These are phyloP conservation scores for Ailanthus altissimus DNA, from an alignment of 345 rosid genomes.

Conservation along the genomic window DNA sequence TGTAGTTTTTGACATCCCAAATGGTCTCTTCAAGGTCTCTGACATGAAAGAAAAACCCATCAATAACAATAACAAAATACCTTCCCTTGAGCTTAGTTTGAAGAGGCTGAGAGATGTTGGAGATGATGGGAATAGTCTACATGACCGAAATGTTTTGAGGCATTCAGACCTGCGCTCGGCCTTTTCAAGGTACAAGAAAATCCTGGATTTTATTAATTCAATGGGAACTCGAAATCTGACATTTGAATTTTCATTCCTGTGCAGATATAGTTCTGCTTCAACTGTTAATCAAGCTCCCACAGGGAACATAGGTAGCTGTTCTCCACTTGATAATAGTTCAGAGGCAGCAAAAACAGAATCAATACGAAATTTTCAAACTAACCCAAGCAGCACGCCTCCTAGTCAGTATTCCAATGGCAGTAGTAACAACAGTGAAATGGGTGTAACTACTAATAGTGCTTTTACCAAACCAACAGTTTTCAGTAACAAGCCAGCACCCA, in stretches of 20 bases:
- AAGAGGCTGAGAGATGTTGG: slow-evolving; percentile 41
- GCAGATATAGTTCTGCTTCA: slow-evolving; percentile 49
- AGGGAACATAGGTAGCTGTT: slow-evolving; percentile 44
- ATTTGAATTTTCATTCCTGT: slow-evolving; percentile 12
- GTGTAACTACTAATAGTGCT: slow-evolving; percentile 40
- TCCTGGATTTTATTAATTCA: neutral
- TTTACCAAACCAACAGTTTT: slow-evolving; percentile 26
- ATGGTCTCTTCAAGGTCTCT: slow-evolving; percentile 26
- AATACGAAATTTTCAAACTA: slow-evolving; percentile 37
- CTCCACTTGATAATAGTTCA: slow-evolving; percentile 45
- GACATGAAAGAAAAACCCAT: slow-evolving; percentile 28
- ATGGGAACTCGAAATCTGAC: slow-evolving; percentile 15
- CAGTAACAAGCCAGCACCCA: slow-evolving; percentile 29
- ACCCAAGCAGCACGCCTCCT: slow-evolving; percentile 34
- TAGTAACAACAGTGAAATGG: slow-evolving; percentile 48
- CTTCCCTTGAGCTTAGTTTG: slow-evolving; percentile 48
- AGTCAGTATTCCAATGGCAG: slow-evolving; percentile 45
- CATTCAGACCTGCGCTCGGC: slow-evolving; percentile 52
- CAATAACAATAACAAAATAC: slow-evolving; percentile 30
- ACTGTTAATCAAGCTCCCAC: slow-evolving; percentile 38
- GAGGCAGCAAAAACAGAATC: slow-evolving; percentile 43
- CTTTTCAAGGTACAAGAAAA: slow-evolving; percentile 47
- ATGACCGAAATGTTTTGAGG: slow-evolving; percentile 40
- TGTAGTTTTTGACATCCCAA: slow-evolving; percentile 19
- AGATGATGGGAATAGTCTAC: slow-evolving; percentile 26